phyloP scores from a whole-genome alignment of 148 eudicot species.

The Silene uniflora region DNA sequence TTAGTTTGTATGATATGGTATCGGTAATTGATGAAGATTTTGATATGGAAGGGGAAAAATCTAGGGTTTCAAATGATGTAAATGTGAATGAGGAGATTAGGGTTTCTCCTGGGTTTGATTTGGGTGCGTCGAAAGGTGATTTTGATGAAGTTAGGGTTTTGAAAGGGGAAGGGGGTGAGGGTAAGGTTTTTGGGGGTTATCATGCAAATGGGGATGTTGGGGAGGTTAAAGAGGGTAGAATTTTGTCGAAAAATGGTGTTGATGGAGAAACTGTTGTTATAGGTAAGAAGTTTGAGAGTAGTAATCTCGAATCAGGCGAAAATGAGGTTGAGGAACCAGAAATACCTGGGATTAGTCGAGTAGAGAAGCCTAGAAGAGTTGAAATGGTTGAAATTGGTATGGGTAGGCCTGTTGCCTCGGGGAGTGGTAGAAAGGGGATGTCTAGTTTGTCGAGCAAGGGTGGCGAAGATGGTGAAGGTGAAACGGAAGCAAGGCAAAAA shows the following conservation, averaged over 20 bases:
- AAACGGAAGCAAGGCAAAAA: background rate
- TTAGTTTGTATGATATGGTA: constrained; percentile 17
- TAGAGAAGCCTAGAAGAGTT: constrained; percentile 8
- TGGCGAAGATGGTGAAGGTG: background rate
- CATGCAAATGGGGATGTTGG: constrained; percentile 17
- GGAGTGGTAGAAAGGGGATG: constrained; percentile 9
- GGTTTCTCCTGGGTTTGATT: constrained; percentile 27
- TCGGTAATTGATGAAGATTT: constrained; percentile 28
- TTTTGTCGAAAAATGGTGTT: constrained; percentile 9
- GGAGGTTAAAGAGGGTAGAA: constrained; percentile 6
- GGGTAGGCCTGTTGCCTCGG: background rate
- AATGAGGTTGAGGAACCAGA: background rate
- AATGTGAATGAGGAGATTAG: constrained; percentile 21
- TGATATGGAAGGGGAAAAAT: constrained; percentile 24
- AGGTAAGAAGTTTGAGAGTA: constrained; percentile 18
- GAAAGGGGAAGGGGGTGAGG: constrained; percentile 17
- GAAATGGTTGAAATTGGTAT: background rate
- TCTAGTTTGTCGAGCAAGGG: background rate
- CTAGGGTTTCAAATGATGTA: constrained; percentile 30
- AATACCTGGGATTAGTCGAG: background rate
- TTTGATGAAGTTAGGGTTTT: constrained; percentile 26
- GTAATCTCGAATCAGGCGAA: constrained; percentile 1
- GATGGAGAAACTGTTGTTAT: constrained; percentile 12
- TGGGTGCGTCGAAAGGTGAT: constrained; percentile 1
- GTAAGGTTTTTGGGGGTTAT: constrained; percentile 22